phyloP scores from a whole-genome alignment of 371 early-diverging fungal genomes.

The Mucor indicus region DNA sequence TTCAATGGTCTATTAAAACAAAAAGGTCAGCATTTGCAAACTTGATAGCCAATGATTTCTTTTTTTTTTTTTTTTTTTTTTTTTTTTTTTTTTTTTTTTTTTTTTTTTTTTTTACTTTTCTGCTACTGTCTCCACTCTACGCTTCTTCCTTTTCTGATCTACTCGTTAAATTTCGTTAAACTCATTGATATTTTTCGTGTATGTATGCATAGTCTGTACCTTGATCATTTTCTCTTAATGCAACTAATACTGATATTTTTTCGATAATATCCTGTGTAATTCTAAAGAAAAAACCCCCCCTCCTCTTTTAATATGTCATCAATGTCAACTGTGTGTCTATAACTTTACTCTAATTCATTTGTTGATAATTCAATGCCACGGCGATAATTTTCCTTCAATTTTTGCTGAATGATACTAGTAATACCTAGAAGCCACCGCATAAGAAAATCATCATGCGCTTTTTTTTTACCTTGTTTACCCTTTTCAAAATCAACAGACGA shows the following conservation, averaged over 20 bases:
- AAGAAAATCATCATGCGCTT: not conserved
- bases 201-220: too few relatives aligned
- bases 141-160: slow-evolving; percentile 56
- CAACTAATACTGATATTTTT: slow-evolving; percentile 49
- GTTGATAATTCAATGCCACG: slow-evolving; percentile 38
- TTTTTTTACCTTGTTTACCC: slow-evolving; percentile 23
- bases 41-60: not conserved
- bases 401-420: slow-evolving; percentile 22
- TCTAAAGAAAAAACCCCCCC: slow-evolving; percentile 13
- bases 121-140: not conserved
- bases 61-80: too few relatives aligned
- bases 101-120: not conserved
- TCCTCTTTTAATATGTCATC: not conserved
- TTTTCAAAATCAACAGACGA: slow-evolving; percentile 32
- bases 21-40: too few relatives aligned
- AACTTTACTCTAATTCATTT: slow-evolving; percentile 38
- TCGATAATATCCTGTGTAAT: slow-evolving; percentile 54
- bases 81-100: too few relatives aligned
- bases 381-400: slow-evolving; percentile 36
- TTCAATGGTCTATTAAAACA: slow-evolving; percentile 5
- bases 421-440: slow-evolving; percentile 14
- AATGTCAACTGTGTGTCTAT: not conserved
- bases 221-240: slow-evolving; percentile 52
- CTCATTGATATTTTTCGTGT: too few relatives aligned
- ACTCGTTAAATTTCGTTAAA: too few relatives aligned